These are phyloP conservation scores for Colletotrichum viniferum DNA, from an alignment of 2,329 filamentous ascomycete genomes.

Conservation along the genomic window DNA sequence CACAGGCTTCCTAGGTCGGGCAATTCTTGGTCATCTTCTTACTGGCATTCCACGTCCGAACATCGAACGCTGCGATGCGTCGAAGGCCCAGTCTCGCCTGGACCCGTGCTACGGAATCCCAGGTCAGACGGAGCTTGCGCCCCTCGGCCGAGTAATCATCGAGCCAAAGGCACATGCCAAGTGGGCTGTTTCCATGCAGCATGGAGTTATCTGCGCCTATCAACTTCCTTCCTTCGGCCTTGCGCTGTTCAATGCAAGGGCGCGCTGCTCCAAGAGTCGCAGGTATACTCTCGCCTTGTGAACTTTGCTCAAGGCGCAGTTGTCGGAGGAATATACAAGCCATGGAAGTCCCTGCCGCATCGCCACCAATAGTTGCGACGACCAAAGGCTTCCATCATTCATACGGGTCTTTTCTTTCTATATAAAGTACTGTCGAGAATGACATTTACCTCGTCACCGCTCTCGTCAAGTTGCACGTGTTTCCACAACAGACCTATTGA, in stretches of 20 bases:
- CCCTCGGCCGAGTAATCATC: background rate
- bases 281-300: background rate
- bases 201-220: background rate
- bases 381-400: background rate
- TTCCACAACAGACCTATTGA: background rate
- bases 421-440: background rate
- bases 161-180: slow-evolving; percentile 1
- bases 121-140: background rate
- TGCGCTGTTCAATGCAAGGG: background rate
- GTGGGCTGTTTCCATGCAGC: background rate
- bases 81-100: background rate
- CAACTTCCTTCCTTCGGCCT: background rate
- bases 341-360: background rate
- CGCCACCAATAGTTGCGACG: background rate
- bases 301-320: background rate
- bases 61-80: background rate
- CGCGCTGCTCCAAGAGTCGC: background rate
- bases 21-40: background rate
- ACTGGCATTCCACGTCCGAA: background rate
- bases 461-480: background rate
- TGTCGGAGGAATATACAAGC: background rate
- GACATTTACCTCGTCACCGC: background rate
- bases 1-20: background rate
- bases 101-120: background rate
- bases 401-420: background rate